Evolutionary conservation across 768 basidiomycete species (phyloP).

Genomic region (Psilocybe subaeruginosa): DNA sequence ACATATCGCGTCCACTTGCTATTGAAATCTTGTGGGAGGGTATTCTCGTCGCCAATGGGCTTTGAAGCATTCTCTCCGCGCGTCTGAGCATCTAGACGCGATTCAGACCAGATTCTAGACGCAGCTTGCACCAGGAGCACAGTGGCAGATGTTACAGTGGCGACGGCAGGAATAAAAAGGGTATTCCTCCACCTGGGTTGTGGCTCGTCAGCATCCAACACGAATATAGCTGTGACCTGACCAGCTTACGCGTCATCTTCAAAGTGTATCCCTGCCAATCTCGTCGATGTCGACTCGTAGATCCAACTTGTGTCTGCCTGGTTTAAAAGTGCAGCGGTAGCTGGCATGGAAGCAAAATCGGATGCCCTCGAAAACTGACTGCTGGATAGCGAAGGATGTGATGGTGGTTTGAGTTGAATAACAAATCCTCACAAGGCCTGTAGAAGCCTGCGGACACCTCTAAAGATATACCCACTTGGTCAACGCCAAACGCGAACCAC

Average conservation of each 20-base stretch:
- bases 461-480: too few species aligned
- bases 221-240: background rate
- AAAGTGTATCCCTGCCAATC: background rate
- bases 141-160: constrained; percentile 2
- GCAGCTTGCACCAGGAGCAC: constrained; percentile 5
- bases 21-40: background rate
- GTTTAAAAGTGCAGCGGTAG: background rate
- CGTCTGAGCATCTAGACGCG: background rate
- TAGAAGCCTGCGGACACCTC: too few species aligned
- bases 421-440: too few species aligned
- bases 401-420: too few species aligned
- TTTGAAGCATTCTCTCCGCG: background rate
- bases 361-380: background rate
- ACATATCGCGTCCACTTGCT: background rate
- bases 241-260: constrained; percentile 1
- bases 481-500: too few species aligned
- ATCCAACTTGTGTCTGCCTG: constrained; percentile 10
- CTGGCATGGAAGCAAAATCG: background rate
- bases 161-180: constrained; percentile 7
- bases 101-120: background rate
- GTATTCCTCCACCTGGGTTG: constrained; percentile 11
- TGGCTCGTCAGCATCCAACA: background rate
- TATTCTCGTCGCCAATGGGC: background rate
- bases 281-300: background rate
- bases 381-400: too few species aligned